Evolutionary conservation across 805 yeast genomes (phyloP), one percentile per base, ranked within the genome.

Genomic region (Zygoascus biomembranicola): DNA sequence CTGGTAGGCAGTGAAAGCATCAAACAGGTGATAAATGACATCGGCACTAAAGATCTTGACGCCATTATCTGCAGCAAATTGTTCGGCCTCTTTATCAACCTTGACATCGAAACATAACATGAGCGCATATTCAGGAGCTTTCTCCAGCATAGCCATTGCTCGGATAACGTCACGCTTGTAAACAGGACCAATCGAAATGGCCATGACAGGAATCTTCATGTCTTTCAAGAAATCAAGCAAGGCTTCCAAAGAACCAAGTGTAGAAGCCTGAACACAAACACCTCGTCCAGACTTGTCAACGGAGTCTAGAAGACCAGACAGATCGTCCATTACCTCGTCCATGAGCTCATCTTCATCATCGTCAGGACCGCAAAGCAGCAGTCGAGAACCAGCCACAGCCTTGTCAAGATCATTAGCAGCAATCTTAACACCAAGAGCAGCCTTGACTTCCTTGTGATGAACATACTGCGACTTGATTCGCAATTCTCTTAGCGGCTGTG

Each of bases 191-290:
- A 94, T 78, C 52, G 97, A 96, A 67, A 94, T 90, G 37, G 97
- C 87, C 97, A 92, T 90, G 39, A 94, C 99, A 19, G 99, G 99
- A 71, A 94, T 94, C 79, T 94, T 94, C 97, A 90, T 88, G 65
- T 88, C 96, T 73, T 92, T 92, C 70, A 94, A 80, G 88, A 94
- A 94, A 72, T 92, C 98, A 59, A 94, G 79, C 61, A 94, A 76
- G 2, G 99, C 99, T 75, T 94, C 99, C 65, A 94, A 77, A 44
- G 99, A 90, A 78, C 99, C 99, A 66, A 94, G 80, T 19, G 99
- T 94, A 5, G 97, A 90, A 1, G 99, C 97, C 75, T 94, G 99
- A 47, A 94, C 99, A 63, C 90, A 88, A 53, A 94, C 99, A 81
- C 99, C 99, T 68, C 81, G 82, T 66, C 99, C 99, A 47, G 90